A percentile compares a stretch with the other conserved stretches of the same genome.
These are phyloP conservation scores for Nicotiana attenuata DNA, from an alignment of 257 asterid genomes.

Conservation along the genomic window DNA sequence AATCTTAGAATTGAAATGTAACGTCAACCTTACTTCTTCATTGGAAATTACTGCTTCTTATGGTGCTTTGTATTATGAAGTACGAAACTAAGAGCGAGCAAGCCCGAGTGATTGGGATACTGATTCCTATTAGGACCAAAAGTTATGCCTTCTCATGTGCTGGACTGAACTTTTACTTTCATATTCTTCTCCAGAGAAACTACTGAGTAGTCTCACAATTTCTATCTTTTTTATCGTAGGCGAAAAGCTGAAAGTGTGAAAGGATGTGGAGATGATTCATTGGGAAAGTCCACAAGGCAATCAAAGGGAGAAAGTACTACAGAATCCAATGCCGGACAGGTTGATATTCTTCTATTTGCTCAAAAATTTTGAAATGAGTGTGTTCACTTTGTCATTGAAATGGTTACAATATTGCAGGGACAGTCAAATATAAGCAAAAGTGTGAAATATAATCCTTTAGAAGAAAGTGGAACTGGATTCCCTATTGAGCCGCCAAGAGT, in stretches of 20 bases:
- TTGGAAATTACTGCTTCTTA: neutral
- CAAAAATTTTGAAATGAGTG: neutral
- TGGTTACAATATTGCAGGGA: constrained; percentile 19
- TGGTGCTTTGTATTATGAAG: neutral
- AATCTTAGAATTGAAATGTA: neutral
- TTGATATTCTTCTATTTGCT: constrained; percentile 13
- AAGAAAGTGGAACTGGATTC: constrained; percentile 55
- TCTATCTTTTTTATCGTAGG: constrained; percentile 20
- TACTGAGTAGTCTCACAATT: neutral
- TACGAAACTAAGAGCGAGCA: neutral
- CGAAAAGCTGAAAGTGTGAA: constrained; percentile 29
- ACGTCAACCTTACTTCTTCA: neutral
- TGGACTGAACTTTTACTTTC: neutral
- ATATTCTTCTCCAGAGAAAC: neutral
- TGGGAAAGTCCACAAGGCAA: constrained; percentile 19
- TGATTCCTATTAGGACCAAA: neutral
- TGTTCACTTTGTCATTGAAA: neutral
- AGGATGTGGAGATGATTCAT: constrained; percentile 26
- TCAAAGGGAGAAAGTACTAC: constrained; percentile 14
- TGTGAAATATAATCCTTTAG: constrained; percentile 38
- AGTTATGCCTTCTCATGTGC: neutral
- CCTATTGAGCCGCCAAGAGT: constrained; percentile 59
- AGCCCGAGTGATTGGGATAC: neutral
- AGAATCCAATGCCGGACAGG: constrained; percentile 31
- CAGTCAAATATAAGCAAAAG: constrained; percentile 37